A percentile compares a stretch with the other conserved stretches of the same genome.
phyloP scores from a whole-genome alignment of 2,329 filamentous ascomycete genomes.

The Aureobasidium sp. region DNA sequence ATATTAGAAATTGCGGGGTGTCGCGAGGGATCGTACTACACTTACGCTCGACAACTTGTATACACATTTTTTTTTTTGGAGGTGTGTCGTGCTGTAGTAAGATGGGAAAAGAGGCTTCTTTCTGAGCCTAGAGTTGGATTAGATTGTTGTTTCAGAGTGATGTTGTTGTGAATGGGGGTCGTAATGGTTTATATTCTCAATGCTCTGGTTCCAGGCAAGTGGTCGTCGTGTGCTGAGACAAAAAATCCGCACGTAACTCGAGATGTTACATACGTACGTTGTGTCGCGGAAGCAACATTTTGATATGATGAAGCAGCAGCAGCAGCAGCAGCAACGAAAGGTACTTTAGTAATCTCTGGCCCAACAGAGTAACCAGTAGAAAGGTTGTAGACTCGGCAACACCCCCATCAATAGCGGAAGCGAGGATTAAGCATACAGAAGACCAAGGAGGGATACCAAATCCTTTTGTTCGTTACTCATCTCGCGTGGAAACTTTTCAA shows the following conservation, averaged over 20 bases:
- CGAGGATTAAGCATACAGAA: too few relatives aligned
- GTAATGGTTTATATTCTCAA: background rate
- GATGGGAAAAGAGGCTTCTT: background rate
- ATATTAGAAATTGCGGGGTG: too few relatives aligned
- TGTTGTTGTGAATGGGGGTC: background rate
- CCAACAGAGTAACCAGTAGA: background rate
- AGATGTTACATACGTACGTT: conserved; percentile 2
- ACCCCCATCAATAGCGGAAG: background rate
- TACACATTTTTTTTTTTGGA: conserved; percentile 59
- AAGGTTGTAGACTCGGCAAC: background rate
- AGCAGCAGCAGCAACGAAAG: conserved; percentile 6
- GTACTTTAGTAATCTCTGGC: background rate
- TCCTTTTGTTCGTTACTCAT: too few relatives aligned
- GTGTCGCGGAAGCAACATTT: background rate
- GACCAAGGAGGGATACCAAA: background rate
- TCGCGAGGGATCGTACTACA: too few relatives aligned
- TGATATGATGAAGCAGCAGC: background rate
- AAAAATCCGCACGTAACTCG: background rate
- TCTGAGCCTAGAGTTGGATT: background rate
- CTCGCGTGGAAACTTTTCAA: too few relatives aligned
- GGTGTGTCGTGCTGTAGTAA: background rate
- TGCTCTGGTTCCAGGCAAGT: background rate
- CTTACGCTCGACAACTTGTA: conserved; percentile 68
- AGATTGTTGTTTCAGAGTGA: background rate
- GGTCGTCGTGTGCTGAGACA: background rate